Evolutionary conservation across 2,329 filamentous ascomycete genomes (phyloP).

Genomic region (Aspergillus unguis): DNA sequence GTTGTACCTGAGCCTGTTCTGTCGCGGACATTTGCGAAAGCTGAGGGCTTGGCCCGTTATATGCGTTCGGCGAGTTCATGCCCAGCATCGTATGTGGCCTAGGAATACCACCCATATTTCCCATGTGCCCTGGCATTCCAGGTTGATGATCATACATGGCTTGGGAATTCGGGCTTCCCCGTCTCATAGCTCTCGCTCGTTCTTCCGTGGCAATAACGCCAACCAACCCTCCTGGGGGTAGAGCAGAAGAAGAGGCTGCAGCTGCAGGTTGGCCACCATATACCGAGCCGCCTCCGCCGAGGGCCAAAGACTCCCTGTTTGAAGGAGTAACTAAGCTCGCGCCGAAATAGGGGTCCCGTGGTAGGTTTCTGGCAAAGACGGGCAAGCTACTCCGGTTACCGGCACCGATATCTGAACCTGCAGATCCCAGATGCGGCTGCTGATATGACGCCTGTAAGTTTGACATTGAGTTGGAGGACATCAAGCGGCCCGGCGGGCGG

Average conservation of each 20-base stretch:
- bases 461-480: slow-evolving; percentile 64
- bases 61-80: slow-evolving; percentile 18
- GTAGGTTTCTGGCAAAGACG: slow-evolving; percentile 76
- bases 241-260: slow-evolving; percentile 31
- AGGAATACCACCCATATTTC: slow-evolving; percentile 30
- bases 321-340: slow-evolving; percentile 70
- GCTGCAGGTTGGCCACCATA: slow-evolving; percentile 36
- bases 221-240: slow-evolving; percentile 73
- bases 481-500: slow-evolving; percentile 67
- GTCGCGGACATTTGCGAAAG: slow-evolving; percentile 51
- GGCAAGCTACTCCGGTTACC: slow-evolving; percentile 59
- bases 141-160: slow-evolving; percentile 39
- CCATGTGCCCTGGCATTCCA: slow-evolving; percentile 30
- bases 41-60: slow-evolving; percentile 18
- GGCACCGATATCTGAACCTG: slow-evolving; percentile 52
- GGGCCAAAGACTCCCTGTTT: slow-evolving; percentile 70
- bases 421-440: slow-evolving; percentile 47
- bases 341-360: slow-evolving; percentile 80
- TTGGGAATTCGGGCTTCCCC: slow-evolving; percentile 72
- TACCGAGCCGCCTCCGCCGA: slow-evolving; percentile 57
- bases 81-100: slow-evolving; percentile 39
- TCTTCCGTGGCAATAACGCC: slow-evolving; percentile 87
- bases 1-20: slow-evolving; percentile 73
- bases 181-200: slow-evolving; percentile 69
- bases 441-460: slow-evolving; percentile 62